phyloP scores from a whole-genome alignment of 2,329 filamentous ascomycete species.

The Phialophora tarda region DNA sequence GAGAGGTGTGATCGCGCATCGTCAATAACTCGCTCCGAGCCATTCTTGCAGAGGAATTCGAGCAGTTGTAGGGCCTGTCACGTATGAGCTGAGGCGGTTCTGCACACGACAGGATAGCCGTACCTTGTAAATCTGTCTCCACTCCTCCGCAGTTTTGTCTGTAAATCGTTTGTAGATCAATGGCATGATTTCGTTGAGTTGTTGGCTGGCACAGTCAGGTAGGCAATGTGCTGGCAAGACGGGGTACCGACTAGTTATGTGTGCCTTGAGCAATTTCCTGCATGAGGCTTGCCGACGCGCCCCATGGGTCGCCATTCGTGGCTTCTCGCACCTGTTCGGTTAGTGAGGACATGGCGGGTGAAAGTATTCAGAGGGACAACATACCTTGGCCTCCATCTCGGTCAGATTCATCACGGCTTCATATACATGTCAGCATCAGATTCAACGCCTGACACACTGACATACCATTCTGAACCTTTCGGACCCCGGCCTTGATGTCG shows the following conservation, averaged over 20 bases:
- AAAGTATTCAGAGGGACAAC: constrained; percentile 25
- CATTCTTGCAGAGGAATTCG: constrained; percentile 97
- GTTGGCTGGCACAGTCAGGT: constrained; percentile 63
- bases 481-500: constrained; percentile 91
- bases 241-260: constrained; percentile 84
- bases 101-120: constrained; percentile 11
- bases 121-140: constrained; percentile 99
- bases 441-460: constrained; percentile 15
- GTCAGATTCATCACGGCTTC: constrained; percentile 97
- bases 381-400: constrained; percentile 78
- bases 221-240: not conserved
- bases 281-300: constrained; percentile 81
- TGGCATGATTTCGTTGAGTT: constrained; percentile 99
- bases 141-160: constrained; percentile 96
- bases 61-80: constrained; percentile 79
- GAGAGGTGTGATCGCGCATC: constrained; percentile 95
- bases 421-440: constrained; percentile 22
- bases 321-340: constrained; percentile 81
- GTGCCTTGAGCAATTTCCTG: constrained; percentile 98
- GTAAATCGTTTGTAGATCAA: constrained; percentile 99
- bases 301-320: constrained; percentile 99
- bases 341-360: constrained; percentile 37
- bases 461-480: constrained; percentile 95
- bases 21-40: constrained; percentile 95
- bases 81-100: not conserved